These are phyloP conservation scores for Limnanthes douglasii DNA, from an alignment of 345 rosid genomes.

Conservation along the genomic window DNA sequence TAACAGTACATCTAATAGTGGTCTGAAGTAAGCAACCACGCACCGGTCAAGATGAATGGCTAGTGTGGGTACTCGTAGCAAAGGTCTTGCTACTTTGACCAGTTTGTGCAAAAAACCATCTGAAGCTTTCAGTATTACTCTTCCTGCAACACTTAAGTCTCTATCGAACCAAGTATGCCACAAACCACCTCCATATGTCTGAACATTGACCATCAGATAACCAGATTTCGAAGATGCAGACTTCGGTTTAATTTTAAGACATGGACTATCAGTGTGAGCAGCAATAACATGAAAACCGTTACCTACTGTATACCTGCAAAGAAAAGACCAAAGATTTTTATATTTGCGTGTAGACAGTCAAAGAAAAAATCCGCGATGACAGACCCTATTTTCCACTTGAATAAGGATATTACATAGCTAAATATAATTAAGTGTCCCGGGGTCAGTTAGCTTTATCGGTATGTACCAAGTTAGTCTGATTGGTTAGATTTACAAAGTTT, in stretches of 20 bases:
- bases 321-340: constrained; percentile 3
- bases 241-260: constrained; percentile 85
- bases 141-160: constrained; percentile 92
- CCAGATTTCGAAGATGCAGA: constrained; percentile 80
- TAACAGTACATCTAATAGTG: background rate
- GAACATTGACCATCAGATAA: constrained; percentile 85
- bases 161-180: constrained; percentile 99
- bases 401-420: background rate
- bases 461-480: too few relatives aligned
- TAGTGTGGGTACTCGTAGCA: constrained; percentile 70
- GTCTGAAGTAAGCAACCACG: constrained; percentile 4
- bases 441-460: too few relatives aligned
- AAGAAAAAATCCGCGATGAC: too few relatives aligned
- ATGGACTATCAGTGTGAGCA: constrained; percentile 93
- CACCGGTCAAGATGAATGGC: constrained; percentile 95
- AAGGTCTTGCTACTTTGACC: constrained; percentile 71
- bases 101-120: constrained; percentile 69
- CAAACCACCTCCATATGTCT: constrained; percentile 90
- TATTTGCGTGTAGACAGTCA: too few relatives aligned
- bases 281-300: constrained; percentile 86
- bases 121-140: constrained; percentile 55
- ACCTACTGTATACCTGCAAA: constrained; percentile 60
- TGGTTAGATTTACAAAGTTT: too few relatives aligned
- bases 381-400: too few relatives aligned
- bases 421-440: too few relatives aligned